Evolutionary conservation across 2,329 filamentous ascomycete genomes (phyloP), one percentile per base, ranked within the genome.

Genomic region (Venturiaceae sp.): DNA sequence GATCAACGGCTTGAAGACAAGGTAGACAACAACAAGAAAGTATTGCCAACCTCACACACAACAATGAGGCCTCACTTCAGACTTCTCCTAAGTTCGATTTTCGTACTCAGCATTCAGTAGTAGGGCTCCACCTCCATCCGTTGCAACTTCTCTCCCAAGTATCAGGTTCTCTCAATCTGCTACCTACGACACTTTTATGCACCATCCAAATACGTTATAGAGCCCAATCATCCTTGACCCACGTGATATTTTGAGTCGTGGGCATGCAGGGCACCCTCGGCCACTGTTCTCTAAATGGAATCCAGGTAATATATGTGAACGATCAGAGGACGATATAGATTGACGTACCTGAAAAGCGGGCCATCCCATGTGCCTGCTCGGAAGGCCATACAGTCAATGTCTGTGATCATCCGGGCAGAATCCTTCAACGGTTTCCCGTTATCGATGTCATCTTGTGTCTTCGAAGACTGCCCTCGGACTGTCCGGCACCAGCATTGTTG

Each of bases 251-350:
- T 9, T 16, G 44, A 30, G 44, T 50, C 23, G 44, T 50, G 23
- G 11, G 13, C 26, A 30, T 36, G 13, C 52, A 53, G 52, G 52
- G 52, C 32, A 34, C 9, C 52, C 52, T 53, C 52, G 30, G n/a
- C 52, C 2, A 23, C 52, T 6, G 19, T 37, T 37, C 52, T 53
- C 16, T 37, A 53, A 53, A n/a, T 53, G 52, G 52, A n/a, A 23
- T 36, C n/a, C n/a, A 34, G 23, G 30, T n/a, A 53, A 53, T 53
- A 34, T 53, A 53, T 37, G n/a, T 33, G 52, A 34, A 30, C 52
- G 52, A 53, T 37, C 52, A 13, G 23, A 28, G 52, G 52, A 23
- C 32, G 52, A 30, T 34, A 32, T 53, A 53, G 52, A 53, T 53
- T 53, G 52, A 53, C 14, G 30, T 37, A 30, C 32, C 16, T 36